Conservation (phyloP, 441 rosid species). For the Gossypium aridum region DNA sequence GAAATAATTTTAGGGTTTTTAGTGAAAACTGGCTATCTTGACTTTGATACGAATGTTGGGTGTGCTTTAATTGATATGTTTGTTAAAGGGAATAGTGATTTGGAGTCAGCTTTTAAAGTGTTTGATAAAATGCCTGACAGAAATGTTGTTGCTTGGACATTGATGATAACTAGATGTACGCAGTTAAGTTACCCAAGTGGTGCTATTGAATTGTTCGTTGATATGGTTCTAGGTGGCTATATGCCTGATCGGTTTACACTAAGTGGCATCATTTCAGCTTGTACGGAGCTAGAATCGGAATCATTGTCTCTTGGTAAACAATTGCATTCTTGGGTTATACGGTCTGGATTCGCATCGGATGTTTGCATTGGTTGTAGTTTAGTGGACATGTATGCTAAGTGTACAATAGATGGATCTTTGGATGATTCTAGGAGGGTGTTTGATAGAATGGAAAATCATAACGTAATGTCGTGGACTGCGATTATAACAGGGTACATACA, state of each 20-base stretch:
- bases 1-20: slow-evolving; percentile 34
- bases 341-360: slow-evolving; percentile 37
- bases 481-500: slow-evolving; percentile 44
- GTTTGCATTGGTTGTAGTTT: slow-evolving; percentile 55
- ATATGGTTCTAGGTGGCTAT: slow-evolving; percentile 34
- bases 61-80: slow-evolving; percentile 56
- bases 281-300: slow-evolving; percentile 26
- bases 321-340: slow-evolving; percentile 46
- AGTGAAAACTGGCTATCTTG: slow-evolving; percentile 38
- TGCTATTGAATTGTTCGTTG: slow-evolving; percentile 34
- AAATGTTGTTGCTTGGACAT: slow-evolving; percentile 47
- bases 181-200: slow-evolving; percentile 36
- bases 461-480: slow-evolving; percentile 67
- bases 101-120: slow-evolving; percentile 40
- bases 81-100: slow-evolving; percentile 33
- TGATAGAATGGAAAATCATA: slow-evolving; percentile 43
- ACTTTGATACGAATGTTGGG: slow-evolving; percentile 42
- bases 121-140: slow-evolving; percentile 38
- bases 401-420: slow-evolving; percentile 33
- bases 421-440: slow-evolving; percentile 50
- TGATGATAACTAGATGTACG: slow-evolving; percentile 42
- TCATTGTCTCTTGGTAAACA: slow-evolving; percentile 30
- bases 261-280: slow-evolving; percentile 33
- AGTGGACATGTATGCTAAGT: slow-evolving; percentile 64
- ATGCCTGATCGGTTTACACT: slow-evolving; percentile 40